These are phyloP conservation scores for Xerocomus alliaceus DNA, from an alignment of 1,284 basidiomycete species.

Conservation along the genomic window DNA sequence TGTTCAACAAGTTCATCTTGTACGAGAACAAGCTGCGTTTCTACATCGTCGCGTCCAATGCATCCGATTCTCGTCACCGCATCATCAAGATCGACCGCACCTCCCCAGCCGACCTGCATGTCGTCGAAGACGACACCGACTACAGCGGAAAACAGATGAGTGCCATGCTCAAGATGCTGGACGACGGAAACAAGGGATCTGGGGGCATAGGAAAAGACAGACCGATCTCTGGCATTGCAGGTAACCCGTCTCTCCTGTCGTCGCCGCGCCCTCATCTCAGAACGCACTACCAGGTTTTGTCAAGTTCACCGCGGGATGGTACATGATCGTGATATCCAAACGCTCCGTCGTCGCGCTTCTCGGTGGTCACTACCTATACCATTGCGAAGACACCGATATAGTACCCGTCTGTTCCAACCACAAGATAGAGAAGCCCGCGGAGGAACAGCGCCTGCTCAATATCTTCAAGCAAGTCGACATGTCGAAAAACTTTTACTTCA, in stretches of 20 bases:
- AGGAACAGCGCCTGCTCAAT: conserved; percentile 86
- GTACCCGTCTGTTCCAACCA: conserved; percentile 76
- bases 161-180: conserved; percentile 90
- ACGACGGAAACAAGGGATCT: conserved; percentile 88
- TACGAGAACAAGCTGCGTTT: conserved; percentile 90
- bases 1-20: conserved; percentile 88
- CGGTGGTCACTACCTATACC: conserved; percentile 97
- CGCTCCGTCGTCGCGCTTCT: conserved; percentile 92
- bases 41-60: conserved; percentile 88
- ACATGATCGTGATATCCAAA: conserved; percentile 89
- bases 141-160: conserved; percentile 91
- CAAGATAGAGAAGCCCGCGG: conserved; percentile 81
- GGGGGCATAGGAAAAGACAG: conserved; percentile 87
- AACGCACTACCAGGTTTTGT: conserved; percentile 69
- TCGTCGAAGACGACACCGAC: conserved; percentile 86
- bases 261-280: not conserved
- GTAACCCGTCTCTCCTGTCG: conserved; percentile 43
- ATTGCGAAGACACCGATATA: conserved; percentile 92
- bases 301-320: conserved; percentile 90
- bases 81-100: conserved; percentile 93
- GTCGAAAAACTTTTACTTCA: conserved; percentile 99
- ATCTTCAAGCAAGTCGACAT: conserved; percentile 98
- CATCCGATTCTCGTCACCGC: conserved; percentile 82
- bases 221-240: conserved; percentile 81
- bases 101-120: conserved; percentile 70